Evolutionary conservation across 2,329 filamentous ascomycete species (phyloP).

Genomic region (Colletotrichum graminicola): DNA sequence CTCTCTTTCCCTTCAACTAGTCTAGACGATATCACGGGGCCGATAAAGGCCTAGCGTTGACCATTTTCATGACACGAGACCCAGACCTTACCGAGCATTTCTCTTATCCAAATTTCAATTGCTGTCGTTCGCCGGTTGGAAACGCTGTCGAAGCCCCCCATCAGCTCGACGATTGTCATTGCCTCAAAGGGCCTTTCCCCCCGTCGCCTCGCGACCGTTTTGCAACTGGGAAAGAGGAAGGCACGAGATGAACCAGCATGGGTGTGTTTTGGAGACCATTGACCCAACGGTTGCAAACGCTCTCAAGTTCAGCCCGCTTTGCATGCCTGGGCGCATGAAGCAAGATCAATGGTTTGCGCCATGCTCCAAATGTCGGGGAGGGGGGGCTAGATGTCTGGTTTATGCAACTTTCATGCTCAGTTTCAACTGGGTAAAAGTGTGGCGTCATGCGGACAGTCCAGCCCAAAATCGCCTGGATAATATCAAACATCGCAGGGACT

Average conservation of each 20-base stretch:
- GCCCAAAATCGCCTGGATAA: background rate
- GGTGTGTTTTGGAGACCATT: background rate
- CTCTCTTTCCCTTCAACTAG: background rate
- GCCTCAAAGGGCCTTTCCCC: background rate
- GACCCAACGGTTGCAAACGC: background rate
- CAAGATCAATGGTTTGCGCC: background rate
- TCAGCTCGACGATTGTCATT: background rate
- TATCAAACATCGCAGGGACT: background rate
- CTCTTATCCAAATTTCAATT: background rate
- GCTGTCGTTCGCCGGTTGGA: background rate
- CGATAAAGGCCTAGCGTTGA: background rate
- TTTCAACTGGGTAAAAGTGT: background rate
- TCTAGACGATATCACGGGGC: slow-evolving; percentile 10
- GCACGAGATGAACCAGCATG: background rate
- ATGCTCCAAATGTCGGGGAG: background rate
- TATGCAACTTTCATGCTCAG: background rate
- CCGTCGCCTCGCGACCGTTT: background rate
- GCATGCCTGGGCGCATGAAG: background rate
- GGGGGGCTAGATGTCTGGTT: background rate
- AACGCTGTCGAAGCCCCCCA: background rate
- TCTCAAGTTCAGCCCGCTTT: background rate
- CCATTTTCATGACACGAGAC: background rate
- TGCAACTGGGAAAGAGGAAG: background rate
- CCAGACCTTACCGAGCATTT: background rate
- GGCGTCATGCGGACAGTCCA: too few relatives aligned